These are phyloP conservation scores for Entomortierella lignicola DNA, from an alignment of 192 early-diverging fungal genomes.

Conservation along the genomic window DNA sequence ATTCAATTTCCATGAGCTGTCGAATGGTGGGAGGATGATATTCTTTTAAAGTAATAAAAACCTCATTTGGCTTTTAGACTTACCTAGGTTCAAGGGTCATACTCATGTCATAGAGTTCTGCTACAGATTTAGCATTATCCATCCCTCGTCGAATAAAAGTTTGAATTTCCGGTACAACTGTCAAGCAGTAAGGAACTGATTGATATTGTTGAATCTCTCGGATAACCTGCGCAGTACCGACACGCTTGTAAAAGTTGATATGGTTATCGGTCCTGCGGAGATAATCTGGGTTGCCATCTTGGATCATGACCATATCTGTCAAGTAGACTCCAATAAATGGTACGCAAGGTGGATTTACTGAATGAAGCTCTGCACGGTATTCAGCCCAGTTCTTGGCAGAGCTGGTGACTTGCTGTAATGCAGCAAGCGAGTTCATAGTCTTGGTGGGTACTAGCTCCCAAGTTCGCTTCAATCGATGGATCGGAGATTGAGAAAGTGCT, in stretches of 20 bases:
- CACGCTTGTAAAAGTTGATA: slow-evolving; percentile 95
- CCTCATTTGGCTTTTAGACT: no score
- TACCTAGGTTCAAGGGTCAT: slow-evolving; percentile 86
- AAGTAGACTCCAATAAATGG: slow-evolving; percentile 88
- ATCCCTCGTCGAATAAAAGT: slow-evolving; percentile 77
- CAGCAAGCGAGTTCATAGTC: slow-evolving; percentile 67
- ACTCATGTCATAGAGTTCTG: slow-evolving; percentile 82
- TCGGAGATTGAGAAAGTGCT: slow-evolving; percentile 87
- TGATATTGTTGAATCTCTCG: slow-evolving; percentile 95
- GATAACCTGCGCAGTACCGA: slow-evolving; percentile 91
- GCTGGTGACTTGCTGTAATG: slow-evolving; percentile 81
- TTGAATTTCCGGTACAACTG: slow-evolving; percentile 88
- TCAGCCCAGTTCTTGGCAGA: slow-evolving; percentile 84
- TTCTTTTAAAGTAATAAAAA: no score
- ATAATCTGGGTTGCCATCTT: slow-evolving; percentile 90
- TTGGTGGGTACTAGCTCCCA: slow-evolving; percentile 82
- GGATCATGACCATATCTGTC: slow-evolving; percentile 93
- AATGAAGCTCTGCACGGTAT: slow-evolving; percentile 88
- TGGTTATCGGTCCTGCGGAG: slow-evolving; percentile 71
- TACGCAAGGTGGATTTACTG: slow-evolving; percentile 84
- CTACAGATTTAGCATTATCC: slow-evolving; percentile 75
- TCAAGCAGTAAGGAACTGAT: slow-evolving; percentile 84
- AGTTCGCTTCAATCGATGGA: slow-evolving; percentile 90
- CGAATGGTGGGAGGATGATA: no score
- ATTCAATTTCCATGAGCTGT: no score